These are phyloP conservation scores for Alternaria panax DNA, from an alignment of 2,329 filamentous ascomycete species.

Conservation along the genomic window DNA sequence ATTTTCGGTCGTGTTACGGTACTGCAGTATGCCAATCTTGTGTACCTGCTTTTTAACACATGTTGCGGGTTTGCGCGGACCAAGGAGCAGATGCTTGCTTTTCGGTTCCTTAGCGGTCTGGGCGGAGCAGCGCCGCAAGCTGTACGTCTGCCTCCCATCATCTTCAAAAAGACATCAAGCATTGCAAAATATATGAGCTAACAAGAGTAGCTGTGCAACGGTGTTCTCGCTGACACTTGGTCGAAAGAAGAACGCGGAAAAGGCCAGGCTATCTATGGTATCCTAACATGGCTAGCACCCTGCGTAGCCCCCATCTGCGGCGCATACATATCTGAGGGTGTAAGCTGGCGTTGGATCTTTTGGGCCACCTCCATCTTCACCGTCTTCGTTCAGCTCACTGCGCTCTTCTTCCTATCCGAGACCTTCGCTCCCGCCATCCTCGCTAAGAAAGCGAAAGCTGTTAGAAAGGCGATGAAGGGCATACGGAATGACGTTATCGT, in stretches of 20 bases:
- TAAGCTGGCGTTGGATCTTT: slow-evolving; percentile 74
- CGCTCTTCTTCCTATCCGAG: slow-evolving; percentile 65
- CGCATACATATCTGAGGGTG: slow-evolving; percentile 33
- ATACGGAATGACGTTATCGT: slow-evolving; percentile 31
- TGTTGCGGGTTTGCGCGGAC: slow-evolving; percentile 45
- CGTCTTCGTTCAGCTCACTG: slow-evolving; percentile 65
- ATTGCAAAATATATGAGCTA: no score
- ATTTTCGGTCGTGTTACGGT: slow-evolving; percentile 47
- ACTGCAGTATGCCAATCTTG: slow-evolving; percentile 44
- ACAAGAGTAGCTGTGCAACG: slow-evolving; percentile 45
- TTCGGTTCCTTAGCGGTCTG: slow-evolving; percentile 45
- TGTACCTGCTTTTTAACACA: slow-evolving; percentile 46
- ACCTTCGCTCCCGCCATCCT: slow-evolving; percentile 58
- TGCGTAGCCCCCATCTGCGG: slow-evolving; percentile 59
- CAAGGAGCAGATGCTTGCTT: slow-evolving; percentile 42
- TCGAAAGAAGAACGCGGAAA: slow-evolving; percentile 67
- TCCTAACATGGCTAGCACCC: slow-evolving; percentile 69
- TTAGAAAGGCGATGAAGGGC: slow-evolving; percentile 54
- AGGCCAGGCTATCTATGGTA: slow-evolving; percentile 67
- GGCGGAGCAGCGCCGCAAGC: slow-evolving; percentile 46
- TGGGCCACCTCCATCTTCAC: slow-evolving; percentile 69
- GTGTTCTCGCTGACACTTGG: slow-evolving; percentile 62
- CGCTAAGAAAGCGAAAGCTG: slow-evolving; percentile 52
- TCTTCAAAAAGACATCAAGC: not conserved
- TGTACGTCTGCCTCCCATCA: slow-evolving; percentile 21